Evolutionary conservation across 345 rosid species (phyloP).

Genomic region (Garcia nutans): DNA sequence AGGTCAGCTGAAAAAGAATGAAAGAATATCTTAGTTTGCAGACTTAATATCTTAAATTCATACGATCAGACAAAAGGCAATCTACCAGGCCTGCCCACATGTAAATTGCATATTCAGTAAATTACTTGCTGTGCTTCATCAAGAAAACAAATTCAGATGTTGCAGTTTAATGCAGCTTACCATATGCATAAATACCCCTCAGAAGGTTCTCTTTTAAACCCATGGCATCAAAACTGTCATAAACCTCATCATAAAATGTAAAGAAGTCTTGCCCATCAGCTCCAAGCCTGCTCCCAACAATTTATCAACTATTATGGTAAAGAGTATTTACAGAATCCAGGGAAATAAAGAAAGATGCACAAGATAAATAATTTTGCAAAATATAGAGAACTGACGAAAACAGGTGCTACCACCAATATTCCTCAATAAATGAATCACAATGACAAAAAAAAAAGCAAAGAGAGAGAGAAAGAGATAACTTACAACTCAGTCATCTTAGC

Average conservation of each 20-base stretch:
- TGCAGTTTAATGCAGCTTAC: constrained; percentile 32
- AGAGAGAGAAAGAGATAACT: constrained; percentile 22
- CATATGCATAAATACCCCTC: constrained; percentile 89
- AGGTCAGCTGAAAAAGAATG: neutral
- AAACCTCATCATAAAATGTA: constrained; percentile 68
- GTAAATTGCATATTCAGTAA: neutral
- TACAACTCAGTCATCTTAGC: constrained; percentile 70
- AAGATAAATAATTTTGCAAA: too few relatives aligned
- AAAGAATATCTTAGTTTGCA: neutral
- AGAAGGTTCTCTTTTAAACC: constrained; percentile 61
- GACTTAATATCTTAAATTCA: neutral
- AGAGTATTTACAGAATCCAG: neutral
- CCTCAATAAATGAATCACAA: neutral
- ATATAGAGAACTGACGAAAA: neutral
- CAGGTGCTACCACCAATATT: neutral
- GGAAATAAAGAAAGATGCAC: too few relatives aligned
- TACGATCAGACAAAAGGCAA: neutral
- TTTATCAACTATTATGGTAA: neutral
- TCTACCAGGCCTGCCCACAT: too few relatives aligned
- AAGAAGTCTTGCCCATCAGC: constrained; percentile 63
- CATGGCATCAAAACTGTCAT: constrained; percentile 81
- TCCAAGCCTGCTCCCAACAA: constrained; percentile 39
- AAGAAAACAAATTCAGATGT: neutral
- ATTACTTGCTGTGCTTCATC: neutral
- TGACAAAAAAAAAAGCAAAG: neutral